Evolutionary conservation across 305 asterid species (phyloP), one percentile per base, ranked within the genome.

Genomic region (Rubia peregrina): DNA sequence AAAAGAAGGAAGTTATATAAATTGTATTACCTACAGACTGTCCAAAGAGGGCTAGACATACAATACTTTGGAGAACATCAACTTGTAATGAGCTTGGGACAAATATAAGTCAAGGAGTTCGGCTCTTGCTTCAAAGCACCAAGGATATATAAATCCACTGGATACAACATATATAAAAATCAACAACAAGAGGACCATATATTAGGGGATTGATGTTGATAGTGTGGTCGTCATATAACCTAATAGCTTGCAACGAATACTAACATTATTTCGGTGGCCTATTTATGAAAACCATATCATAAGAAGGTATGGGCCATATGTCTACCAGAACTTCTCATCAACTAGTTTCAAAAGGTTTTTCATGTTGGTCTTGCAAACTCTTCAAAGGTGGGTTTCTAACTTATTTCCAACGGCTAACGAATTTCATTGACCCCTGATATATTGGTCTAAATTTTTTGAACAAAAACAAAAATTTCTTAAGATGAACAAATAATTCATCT

Each of bases 161-260:
- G 61, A 93, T 86, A 64, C 97, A 93, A 38, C 89, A 97, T 55
- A 96, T 96, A 78, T 93, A 97, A 42, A 90, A 93, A 80, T 93
- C 98, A 42, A 97, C 98, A 84, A 95, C 85, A 5, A 93, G 88
- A 17, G 98, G 98, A 63, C 95, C 86, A 72, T 97, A 93, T 19
- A 93, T 89, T 1, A 93, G 86, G 56, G 98, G 98, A 72, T 89
- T 93, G 80, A 93, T 93, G 79, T 93, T 93, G 46, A 93, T 95
- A 0, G 96, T 86, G 67, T 93, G 97, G 75, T 90, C 96, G 14
- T 86, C 91, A 70, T 89, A 93, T 1, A 93, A 96, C 0, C 90
- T 78, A 56, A 93, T 75, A 5, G 98, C 98, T 75, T 93, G 98
- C 67, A 93, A 82, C 21, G 98, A 90, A 74, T 93, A 97, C 75